Evolutionary conservation across 306 rosid genomes (phyloP).

Genomic region (Castanea mollissima): DNA sequence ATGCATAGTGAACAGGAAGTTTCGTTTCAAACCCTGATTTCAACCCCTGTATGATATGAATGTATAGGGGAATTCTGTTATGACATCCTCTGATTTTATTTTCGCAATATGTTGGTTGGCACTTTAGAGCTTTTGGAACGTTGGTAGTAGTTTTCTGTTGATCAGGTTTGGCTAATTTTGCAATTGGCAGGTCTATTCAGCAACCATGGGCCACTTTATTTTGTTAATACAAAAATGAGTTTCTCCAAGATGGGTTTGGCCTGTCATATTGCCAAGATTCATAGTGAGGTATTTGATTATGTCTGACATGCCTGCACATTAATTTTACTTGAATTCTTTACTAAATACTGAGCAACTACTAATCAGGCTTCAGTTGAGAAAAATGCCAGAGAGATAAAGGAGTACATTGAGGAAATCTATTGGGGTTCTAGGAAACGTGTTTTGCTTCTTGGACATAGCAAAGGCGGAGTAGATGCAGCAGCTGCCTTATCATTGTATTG

Average conservation of each 20-base stretch:
- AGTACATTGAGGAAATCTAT: conserved; percentile 89
- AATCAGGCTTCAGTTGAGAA: conserved; percentile 90
- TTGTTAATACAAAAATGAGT: conserved; percentile 69
- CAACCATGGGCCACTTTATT: conserved; percentile 96
- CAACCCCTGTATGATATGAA: neutral
- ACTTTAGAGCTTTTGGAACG: conserved; percentile 1
- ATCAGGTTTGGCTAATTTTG: conserved; percentile 13
- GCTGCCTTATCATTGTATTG: conserved; percentile 96
- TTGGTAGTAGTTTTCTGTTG: conserved; percentile 10
- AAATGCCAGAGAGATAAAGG: conserved; percentile 92
- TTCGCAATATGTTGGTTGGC: neutral
- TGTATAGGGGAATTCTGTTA: neutral
- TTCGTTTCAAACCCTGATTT: neutral
- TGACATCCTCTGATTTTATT: neutral
- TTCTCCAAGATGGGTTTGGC: conserved; percentile 92
- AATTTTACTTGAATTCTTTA: conserved; percentile 9
- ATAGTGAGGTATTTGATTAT: conserved; percentile 71
- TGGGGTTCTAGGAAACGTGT: conserved; percentile 94
- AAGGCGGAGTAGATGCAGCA: conserved; percentile 99
- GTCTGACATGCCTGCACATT: neutral
- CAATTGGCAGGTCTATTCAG: conserved; percentile 84
- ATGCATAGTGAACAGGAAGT: neutral
- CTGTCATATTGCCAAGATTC: conserved; percentile 98
- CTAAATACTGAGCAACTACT: conserved; percentile 27
- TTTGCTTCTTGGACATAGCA: conserved; percentile 97